phyloP scores from a whole-genome alignment of 129 eudicot genomes.

The Solidago caesia region DNA sequence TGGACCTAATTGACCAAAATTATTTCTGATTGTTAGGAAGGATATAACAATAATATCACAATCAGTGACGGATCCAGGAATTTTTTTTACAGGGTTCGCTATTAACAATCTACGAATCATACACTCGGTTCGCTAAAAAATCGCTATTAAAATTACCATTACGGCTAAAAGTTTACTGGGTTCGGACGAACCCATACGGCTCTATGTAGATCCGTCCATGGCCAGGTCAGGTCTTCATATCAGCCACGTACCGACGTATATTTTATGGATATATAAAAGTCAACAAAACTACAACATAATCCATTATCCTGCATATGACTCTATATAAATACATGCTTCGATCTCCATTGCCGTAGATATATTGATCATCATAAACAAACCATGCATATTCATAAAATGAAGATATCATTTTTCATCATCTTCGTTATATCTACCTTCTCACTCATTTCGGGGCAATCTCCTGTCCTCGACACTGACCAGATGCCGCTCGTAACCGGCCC shows the following conservation, averaged over 20 bases:
- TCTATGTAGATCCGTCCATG: too few species aligned
- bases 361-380: neutral
- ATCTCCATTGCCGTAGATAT: neutral
- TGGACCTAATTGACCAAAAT: too few species aligned
- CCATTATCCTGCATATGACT: neutral
- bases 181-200: too few species aligned
- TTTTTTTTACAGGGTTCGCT: too few species aligned
- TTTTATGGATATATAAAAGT: too few species aligned
- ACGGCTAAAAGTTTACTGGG: too few species aligned
- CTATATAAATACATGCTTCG: neutral
- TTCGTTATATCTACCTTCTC: constrained; percentile 29
- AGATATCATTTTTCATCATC: constrained; percentile 16
- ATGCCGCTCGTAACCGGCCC: constrained; percentile 18
- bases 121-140: too few species aligned
- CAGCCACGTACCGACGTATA: neutral
- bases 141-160: too few species aligned
- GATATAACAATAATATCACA: too few species aligned
- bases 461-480: constrained; percentile 19
- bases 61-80: too few species aligned
- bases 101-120: too few species aligned
- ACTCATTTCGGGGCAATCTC: constrained; percentile 23
- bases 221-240: neutral
- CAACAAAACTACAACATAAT: neutral
- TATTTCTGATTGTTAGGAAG: too few species aligned
- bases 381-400: constrained; percentile 16